Percentiles rank a stretch among this genome's conserved stretches.
phyloP scores from a whole-genome alignment of 2,329 filamentous ascomycete species.

The Cladosporium colombiae region DNA sequence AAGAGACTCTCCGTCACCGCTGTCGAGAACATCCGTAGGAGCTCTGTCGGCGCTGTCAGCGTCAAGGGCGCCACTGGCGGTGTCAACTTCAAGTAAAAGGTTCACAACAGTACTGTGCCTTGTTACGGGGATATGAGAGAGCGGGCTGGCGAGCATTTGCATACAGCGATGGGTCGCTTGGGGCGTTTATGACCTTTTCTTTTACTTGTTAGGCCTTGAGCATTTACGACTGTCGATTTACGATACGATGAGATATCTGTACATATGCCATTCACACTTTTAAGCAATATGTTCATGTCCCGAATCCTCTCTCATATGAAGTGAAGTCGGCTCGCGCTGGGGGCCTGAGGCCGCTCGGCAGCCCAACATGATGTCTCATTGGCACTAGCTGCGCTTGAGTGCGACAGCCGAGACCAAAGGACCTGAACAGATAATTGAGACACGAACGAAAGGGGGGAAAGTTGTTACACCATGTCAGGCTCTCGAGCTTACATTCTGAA shows the following conservation, averaged over 20 bases:
- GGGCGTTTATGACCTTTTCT: background rate
- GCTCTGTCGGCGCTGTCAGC: slow-evolving; percentile 29
- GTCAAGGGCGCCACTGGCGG: slow-evolving; percentile 35
- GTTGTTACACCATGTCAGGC: too few species aligned
- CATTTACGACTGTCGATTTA: slow-evolving; percentile 1
- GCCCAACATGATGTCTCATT: too few species aligned
- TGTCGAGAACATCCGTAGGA: slow-evolving; percentile 30
- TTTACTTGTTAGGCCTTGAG: background rate
- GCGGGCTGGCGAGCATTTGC: slow-evolving; percentile 6
- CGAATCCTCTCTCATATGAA: too few species aligned
- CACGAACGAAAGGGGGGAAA: too few species aligned
- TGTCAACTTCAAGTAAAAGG: slow-evolving; percentile 22
- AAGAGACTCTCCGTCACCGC: slow-evolving; percentile 34
- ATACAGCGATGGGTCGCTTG: slow-evolving; percentile 7
- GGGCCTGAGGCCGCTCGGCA: too few species aligned
- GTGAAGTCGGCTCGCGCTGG: too few species aligned
- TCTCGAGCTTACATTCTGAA: too few species aligned
- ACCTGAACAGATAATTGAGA: too few species aligned
- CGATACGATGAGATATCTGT: background rate
- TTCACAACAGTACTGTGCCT: slow-evolving; percentile 1
- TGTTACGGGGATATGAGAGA: background rate
- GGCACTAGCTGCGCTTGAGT: too few species aligned
- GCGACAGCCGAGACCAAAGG: too few species aligned
- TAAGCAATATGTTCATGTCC: background rate
- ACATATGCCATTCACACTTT: background rate